A percentile compares a stretch with the other conserved stretches of the same genome.
phyloP scores from a whole-genome alignment of 768 basidiomycete species.

The Lactarius sanguifluus region DNA sequence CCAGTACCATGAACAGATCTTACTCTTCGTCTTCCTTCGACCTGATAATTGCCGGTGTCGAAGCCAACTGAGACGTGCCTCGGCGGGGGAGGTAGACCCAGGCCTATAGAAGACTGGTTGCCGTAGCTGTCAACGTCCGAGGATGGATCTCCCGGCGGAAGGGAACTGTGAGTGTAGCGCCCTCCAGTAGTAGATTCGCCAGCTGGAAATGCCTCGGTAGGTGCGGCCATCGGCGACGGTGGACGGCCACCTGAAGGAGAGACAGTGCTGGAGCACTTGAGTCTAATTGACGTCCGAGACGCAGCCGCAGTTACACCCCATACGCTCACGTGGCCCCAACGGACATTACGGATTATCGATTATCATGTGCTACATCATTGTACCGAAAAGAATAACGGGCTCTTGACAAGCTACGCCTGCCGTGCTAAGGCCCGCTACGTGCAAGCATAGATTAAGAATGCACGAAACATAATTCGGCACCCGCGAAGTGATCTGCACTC shows the following conservation, averaged over 20 bases:
- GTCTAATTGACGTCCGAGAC: background rate
- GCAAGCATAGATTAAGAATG: background rate
- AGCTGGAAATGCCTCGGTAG: constrained; percentile 30
- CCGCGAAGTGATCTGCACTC: background rate
- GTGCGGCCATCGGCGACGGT: constrained; percentile 15
- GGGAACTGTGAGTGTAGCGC: constrained; percentile 36
- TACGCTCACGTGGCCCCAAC: background rate
- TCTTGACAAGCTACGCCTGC: too few species aligned
- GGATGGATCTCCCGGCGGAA: constrained; percentile 33
- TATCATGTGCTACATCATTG: background rate
- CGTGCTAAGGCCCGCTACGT: background rate
- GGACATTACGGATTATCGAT: background rate
- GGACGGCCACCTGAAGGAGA: background rate
- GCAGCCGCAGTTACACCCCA: background rate
- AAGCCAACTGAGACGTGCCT: constrained; percentile 24
- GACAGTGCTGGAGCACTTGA: background rate
- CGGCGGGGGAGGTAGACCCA: constrained; percentile 33
- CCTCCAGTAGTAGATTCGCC: constrained; percentile 31
- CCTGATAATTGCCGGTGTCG: constrained; percentile 21
- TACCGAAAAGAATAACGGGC: too few species aligned
- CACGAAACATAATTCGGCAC: background rate
- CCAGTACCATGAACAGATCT: constrained; percentile 33
- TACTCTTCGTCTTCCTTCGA: constrained; percentile 36
- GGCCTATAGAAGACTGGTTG: constrained; percentile 31
- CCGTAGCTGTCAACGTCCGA: constrained; percentile 19